phyloP scores from a whole-genome alignment of 441 rosid genomes.

The Flueggea neowawraea region DNA sequence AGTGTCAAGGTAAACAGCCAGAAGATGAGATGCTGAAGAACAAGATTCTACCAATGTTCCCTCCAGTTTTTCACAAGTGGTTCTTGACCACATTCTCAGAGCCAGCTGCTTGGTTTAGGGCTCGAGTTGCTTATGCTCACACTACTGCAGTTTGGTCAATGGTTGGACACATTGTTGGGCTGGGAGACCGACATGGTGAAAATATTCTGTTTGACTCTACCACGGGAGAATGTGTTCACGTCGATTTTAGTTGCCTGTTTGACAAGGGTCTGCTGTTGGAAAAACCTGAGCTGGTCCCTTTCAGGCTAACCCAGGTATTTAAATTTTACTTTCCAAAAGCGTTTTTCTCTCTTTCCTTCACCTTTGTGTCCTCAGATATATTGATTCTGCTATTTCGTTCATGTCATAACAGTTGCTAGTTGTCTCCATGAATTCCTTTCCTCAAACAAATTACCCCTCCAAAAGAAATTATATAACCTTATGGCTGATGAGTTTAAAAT shows the following conservation, averaged over 20 bases:
- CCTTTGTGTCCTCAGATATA: too few relatives aligned
- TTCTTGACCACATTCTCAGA: conserved; percentile 96
- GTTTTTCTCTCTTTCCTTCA: background rate
- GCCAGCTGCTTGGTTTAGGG: conserved; percentile 99
- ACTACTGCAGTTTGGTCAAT: conserved; percentile 99
- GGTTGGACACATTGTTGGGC: conserved; percentile 99
- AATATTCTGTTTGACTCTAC: conserved; percentile 99
- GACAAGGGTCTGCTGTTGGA: conserved; percentile 98
- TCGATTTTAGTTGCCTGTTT: conserved; percentile 98
- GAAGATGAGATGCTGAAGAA: conserved; percentile 95
- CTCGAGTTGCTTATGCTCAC: conserved; percentile 96
- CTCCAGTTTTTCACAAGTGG: conserved; percentile 98
- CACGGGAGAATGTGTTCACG: conserved; percentile 98
- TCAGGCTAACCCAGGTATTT: conserved; percentile 94
- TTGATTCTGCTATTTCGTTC: too few relatives aligned
- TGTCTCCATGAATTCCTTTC: too few relatives aligned
- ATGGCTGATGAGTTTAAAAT: too few relatives aligned
- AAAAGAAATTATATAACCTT: too few relatives aligned
- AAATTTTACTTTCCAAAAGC: background rate
- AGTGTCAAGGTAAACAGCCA: conserved; percentile 74
- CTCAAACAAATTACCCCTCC: too few relatives aligned
- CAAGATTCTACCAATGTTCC: conserved; percentile 96
- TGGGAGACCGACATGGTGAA: conserved; percentile 99
- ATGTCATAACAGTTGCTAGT: too few relatives aligned
- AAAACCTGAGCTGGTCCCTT: conserved; percentile 99